Evolutionary conservation across 1,284 basidiomycete species (phyloP).

Genomic region (Ustilago bromivora): DNA sequence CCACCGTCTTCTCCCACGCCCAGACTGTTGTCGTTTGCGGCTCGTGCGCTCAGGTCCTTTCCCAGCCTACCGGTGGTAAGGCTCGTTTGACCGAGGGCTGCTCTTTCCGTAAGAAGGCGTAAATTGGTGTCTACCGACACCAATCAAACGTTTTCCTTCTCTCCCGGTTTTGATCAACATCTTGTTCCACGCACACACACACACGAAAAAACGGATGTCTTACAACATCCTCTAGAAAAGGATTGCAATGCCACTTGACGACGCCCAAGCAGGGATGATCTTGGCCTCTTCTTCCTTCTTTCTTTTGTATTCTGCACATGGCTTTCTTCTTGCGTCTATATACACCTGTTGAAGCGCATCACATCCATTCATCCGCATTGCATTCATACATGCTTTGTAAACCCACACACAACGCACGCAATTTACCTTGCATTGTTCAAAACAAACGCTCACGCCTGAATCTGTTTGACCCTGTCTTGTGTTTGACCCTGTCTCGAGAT

Average conservation of each 20-base stretch:
- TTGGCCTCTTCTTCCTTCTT: slow-evolving; percentile 14
- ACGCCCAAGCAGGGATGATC: slow-evolving; percentile 2
- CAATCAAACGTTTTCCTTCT: background rate
- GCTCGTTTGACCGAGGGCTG: slow-evolving; percentile 91
- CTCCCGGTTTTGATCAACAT: slow-evolving; percentile 17
- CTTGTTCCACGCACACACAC: background rate
- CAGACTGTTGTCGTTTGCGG: slow-evolving; percentile 93
- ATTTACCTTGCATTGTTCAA: slow-evolving; percentile 18
- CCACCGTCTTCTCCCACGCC: slow-evolving; percentile 94
- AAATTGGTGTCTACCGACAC: slow-evolving; percentile 26
- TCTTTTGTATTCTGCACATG: slow-evolving; percentile 1
- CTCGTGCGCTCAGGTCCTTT: slow-evolving; percentile 93
- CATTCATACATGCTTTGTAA: slow-evolving; percentile 2
- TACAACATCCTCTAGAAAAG: background rate
- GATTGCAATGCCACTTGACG: background rate
- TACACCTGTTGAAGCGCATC: background rate
- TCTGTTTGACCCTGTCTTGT: background rate
- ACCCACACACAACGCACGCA: slow-evolving; percentile 9
- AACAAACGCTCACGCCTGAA: background rate
- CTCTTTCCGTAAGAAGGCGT: slow-evolving; percentile 67
- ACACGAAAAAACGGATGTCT: slow-evolving; percentile 1
- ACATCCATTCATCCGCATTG: background rate
- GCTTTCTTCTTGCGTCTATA: slow-evolving; percentile 2
- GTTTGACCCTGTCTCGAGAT: background rate
- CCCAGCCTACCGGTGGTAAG: slow-evolving; percentile 99